These are phyloP conservation scores for Rhynchospora tenuis DNA, from an alignment of 176 grass and related monocot species.

Conservation along the genomic window DNA sequence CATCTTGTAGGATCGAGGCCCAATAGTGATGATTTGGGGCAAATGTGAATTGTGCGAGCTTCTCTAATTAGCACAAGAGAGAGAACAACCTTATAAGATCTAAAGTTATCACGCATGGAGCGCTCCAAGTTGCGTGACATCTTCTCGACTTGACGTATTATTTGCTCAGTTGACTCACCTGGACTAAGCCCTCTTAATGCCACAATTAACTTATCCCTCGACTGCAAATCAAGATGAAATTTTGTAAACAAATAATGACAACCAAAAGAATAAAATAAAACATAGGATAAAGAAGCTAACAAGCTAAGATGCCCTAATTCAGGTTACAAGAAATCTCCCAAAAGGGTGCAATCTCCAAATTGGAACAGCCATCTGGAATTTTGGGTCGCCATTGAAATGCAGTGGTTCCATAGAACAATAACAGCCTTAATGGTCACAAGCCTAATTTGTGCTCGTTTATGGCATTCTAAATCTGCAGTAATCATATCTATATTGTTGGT, in stretches of 20 bases:
- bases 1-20: background rate
- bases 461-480: background rate
- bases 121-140: constrained; percentile 81
- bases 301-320: background rate
- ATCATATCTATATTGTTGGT: background rate
- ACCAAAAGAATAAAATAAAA: constrained; percentile 1
- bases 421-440: background rate
- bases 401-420: background rate
- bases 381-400: background rate
- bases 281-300: background rate
- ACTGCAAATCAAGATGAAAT: constrained; percentile 30
- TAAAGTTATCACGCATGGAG: constrained; percentile 37
- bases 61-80: background rate
- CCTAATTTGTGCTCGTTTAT: background rate
- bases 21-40: background rate
- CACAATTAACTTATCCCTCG: constrained; percentile 66
- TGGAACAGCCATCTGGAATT: background rate
- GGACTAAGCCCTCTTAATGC: constrained; percentile 59
- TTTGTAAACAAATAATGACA: constrained; percentile 10
- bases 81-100: constrained; percentile 22
- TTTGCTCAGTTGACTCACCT: constrained; percentile 84
- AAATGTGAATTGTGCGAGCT: background rate
- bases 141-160: constrained; percentile 90
- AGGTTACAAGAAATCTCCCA: background rate
- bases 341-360: background rate